These are phyloP conservation scores for Didymella pinodella DNA, from an alignment of 2,329 filamentous ascomycete species.

Conservation along the genomic window DNA sequence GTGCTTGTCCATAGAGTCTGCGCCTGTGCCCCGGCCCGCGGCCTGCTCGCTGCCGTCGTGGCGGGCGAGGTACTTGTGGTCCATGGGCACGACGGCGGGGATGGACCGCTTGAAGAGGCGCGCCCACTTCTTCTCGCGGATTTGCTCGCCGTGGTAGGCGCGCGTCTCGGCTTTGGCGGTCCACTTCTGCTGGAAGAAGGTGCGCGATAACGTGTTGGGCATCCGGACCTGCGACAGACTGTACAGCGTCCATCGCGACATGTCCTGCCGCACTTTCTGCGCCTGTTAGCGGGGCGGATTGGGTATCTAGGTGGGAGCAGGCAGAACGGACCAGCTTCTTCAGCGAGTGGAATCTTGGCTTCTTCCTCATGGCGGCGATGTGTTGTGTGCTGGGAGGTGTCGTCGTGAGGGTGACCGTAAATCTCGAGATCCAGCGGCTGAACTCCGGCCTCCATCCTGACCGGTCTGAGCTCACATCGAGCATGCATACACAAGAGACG, in stretches of 20 bases:
- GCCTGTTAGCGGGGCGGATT: conserved; percentile 4
- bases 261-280: conserved; percentile 92
- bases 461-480: too few species aligned
- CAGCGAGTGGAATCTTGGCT: conserved; percentile 69
- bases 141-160: conserved; percentile 92
- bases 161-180: conserved; percentile 81
- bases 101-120: conserved; percentile 88
- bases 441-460: not conserved
- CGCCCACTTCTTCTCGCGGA: conserved; percentile 91
- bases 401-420: not conserved
- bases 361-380: conserved; percentile 54
- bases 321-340: conserved; percentile 63
- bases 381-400: conserved; percentile 5
- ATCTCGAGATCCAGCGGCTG: not conserved
- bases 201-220: conserved; percentile 56
- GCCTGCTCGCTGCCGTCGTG: conserved; percentile 85
- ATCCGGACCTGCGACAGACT: conserved; percentile 71
- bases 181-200: conserved; percentile 99
- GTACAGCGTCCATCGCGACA: conserved; percentile 97
- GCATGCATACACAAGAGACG: too few species aligned
- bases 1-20: conserved; percentile 33
- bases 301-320: not conserved
- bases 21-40: conserved; percentile 81
- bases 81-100: conserved; percentile 84
- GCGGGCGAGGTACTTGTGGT: conserved; percentile 77